Percentiles rank a stretch among this genome's conserved stretches.
Evolutionary conservation across 495 filamentous ascomycete genomes (phyloP).

Genomic region (Cercophora scortea): DNA sequence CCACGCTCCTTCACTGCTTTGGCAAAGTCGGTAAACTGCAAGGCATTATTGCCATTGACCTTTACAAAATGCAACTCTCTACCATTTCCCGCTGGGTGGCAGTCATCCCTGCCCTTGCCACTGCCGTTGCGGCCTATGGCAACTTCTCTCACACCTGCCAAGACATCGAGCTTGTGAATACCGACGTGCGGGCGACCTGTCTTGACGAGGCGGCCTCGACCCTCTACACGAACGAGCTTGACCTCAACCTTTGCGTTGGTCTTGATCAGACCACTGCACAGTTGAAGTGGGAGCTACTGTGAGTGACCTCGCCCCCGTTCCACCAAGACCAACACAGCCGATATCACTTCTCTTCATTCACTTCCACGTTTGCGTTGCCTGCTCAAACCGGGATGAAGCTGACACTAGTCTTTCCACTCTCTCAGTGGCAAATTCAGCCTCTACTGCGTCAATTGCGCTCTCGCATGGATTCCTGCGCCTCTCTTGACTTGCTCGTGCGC

Average conservation of each 20-base stretch:
- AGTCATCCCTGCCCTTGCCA: neutral
- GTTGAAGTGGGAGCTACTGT: slow-evolving; percentile 8
- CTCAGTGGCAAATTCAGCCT: slow-evolving; percentile 14
- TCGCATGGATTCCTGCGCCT: neutral
- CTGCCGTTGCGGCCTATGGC: neutral
- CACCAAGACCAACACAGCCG: neutral
- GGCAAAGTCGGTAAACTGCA: neutral
- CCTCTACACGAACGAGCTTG: slow-evolving; percentile 10
- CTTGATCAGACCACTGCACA: slow-evolving; percentile 1
- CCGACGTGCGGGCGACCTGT: neutral
- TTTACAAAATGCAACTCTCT: neutral
- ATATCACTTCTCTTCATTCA: neutral
- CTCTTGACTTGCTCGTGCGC: slow-evolving; percentile 7
- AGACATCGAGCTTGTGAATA: slow-evolving; percentile 2
- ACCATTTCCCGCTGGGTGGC: neutral
- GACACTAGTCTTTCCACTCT: neutral
- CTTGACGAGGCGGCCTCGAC: neutral
- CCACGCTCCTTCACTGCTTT: neutral
- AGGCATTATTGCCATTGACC: neutral
- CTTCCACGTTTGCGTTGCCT: neutral
- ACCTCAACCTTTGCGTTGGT: slow-evolving; percentile 17
- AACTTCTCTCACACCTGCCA: slow-evolving; percentile 14
- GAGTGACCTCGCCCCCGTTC: neutral
- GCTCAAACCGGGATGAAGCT: neutral
- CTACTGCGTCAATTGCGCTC: slow-evolving; percentile 15